A percentile compares a stretch with the other conserved stretches of the same genome.
phyloP scores from a whole-genome alignment of 2,329 filamentous ascomycete species.

The Aspergillus floridensis region DNA sequence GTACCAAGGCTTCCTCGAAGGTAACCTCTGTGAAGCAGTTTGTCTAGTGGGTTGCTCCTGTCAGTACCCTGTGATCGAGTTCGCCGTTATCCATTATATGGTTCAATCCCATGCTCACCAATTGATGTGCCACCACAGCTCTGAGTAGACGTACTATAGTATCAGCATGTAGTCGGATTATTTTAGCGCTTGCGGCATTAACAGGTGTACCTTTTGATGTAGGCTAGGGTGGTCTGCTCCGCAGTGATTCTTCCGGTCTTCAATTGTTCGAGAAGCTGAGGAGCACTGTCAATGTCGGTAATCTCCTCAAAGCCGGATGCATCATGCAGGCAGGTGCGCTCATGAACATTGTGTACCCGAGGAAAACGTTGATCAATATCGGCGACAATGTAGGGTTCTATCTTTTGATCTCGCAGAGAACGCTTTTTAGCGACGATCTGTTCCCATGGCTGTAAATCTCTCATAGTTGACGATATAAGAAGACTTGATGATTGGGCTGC shows the following conservation, averaged over 20 bases:
- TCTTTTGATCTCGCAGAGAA: slow-evolving; percentile 22
- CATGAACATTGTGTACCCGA: slow-evolving; percentile 22
- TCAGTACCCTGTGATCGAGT: background rate
- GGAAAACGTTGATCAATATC: slow-evolving; percentile 27
- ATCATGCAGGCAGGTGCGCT: slow-evolving; percentile 23
- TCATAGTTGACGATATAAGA: slow-evolving; percentile 15
- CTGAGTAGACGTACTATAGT: slow-evolving; percentile 8
- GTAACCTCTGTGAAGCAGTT: slow-evolving; percentile 39
- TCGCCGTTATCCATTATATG: too few relatives aligned
- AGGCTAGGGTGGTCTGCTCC: slow-evolving; percentile 29
- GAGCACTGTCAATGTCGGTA: slow-evolving; percentile 32
- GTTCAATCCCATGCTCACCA: slow-evolving; percentile 15
- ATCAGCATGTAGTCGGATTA: background rate
- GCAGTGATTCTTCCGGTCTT: slow-evolving; percentile 26
- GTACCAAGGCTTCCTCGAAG: slow-evolving; percentile 33
- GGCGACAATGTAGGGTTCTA: slow-evolving; percentile 29
- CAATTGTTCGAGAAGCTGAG: slow-evolving; percentile 20
- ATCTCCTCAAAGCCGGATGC: slow-evolving; percentile 26
- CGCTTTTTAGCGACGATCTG: slow-evolving; percentile 31
- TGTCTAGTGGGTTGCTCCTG: slow-evolving; percentile 22
- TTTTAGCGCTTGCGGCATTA: background rate
- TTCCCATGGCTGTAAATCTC: slow-evolving; percentile 27
- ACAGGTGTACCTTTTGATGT: slow-evolving; percentile 33
- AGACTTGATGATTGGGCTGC: too few relatives aligned
- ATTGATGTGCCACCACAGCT: slow-evolving; percentile 31